A percentile compares a stretch with the other conserved stretches of the same genome.
Evolutionary conservation across 1,139 yeast genomes (phyloP).

Genomic region (Sugiyamaella grinbergsii): DNA sequence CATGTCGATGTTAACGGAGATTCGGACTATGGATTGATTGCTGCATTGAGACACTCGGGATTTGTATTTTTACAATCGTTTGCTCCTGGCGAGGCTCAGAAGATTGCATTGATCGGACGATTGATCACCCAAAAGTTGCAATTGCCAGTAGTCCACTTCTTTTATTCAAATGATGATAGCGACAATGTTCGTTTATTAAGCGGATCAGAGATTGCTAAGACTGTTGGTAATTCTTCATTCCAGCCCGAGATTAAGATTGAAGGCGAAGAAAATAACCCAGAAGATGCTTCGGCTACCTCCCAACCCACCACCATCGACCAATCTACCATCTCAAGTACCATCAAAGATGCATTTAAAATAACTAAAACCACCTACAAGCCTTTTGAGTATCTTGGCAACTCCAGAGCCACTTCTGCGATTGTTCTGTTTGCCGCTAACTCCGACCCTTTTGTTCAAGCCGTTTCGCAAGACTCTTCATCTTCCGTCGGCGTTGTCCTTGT

Average conservation of each 20-base stretch:
- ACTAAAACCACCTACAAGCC: slow-evolving; percentile 36
- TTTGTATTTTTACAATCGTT: slow-evolving; percentile 67
- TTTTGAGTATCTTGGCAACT: slow-evolving; percentile 49
- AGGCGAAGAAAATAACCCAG: neutral
- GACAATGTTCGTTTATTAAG: slow-evolving; percentile 14
- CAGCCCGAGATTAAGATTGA: neutral
- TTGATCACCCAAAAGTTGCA: slow-evolving; percentile 53
- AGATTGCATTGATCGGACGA: slow-evolving; percentile 58
- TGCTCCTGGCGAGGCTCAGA: slow-evolving; percentile 54
- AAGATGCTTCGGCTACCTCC: neutral
- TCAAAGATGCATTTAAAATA: slow-evolving; percentile 27
- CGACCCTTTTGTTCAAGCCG: slow-evolving; percentile 50
- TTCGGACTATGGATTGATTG: slow-evolving; percentile 62
- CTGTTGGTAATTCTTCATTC: neutral
- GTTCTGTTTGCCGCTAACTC: slow-evolving; percentile 63
- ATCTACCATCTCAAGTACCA: slow-evolving; percentile 35
- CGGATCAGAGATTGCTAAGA: neutral
- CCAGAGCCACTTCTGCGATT: slow-evolving; percentile 52
- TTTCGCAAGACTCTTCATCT: slow-evolving; percentile 36
- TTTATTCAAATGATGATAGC: slow-evolving; percentile 29
- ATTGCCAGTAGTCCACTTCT: slow-evolving; percentile 71
- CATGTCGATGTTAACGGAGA: slow-evolving; percentile 54
- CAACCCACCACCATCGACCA: slow-evolving; percentile 1
- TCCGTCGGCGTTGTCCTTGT: slow-evolving; percentile 57
- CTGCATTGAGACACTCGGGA: slow-evolving; percentile 71